Conservation (phyloP, 495 filamentous ascomycete genomes). For the Pyrenula massariospora region DNA sequence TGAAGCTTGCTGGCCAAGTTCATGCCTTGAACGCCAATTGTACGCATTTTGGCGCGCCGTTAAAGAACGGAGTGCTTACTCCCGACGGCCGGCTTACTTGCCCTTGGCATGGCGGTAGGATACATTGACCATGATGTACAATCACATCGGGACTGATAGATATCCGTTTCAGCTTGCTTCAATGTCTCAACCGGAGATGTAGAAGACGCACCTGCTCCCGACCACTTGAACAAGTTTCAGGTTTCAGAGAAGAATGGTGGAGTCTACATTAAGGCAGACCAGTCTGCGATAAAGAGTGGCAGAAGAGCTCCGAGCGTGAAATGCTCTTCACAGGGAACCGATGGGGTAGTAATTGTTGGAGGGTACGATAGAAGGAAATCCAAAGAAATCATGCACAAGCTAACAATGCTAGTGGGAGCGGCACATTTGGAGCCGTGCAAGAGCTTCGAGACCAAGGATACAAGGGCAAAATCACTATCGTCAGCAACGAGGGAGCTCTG, state of each 20-base stretch:
- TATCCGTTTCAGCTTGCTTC: slow-evolving; percentile 80
- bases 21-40: slow-evolving; percentile 79
- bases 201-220: slow-evolving; percentile 84
- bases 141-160: slow-evolving; percentile 2
- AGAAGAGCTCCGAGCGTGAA: slow-evolving; percentile 61
- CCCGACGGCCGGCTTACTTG: slow-evolving; percentile 78
- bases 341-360: slow-evolving; percentile 78
- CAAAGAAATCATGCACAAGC: background rate
- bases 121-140: background rate
- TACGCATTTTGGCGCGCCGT: slow-evolving; percentile 87
- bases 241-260: slow-evolving; percentile 65
- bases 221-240: slow-evolving; percentile 70
- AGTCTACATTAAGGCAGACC: slow-evolving; percentile 75
- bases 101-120: slow-evolving; percentile 85
- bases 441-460: slow-evolving; percentile 71
- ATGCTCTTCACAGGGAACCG: slow-evolving; percentile 48
- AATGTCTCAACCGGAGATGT: slow-evolving; percentile 81
- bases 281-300: slow-evolving; percentile 65
- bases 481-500: slow-evolving; percentile 71
- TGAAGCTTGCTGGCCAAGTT: slow-evolving; percentile 61
- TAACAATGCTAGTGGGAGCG: slow-evolving; percentile 51
- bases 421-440: slow-evolving; percentile 68
- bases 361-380: slow-evolving; percentile 35
- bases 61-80: slow-evolving; percentile 72
- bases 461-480: slow-evolving; percentile 67